A percentile compares a stretch with the other conserved stretches of the same genome.
Conservation (phyloP, 2,329 filamentous ascomycete species). For the Beauveria medogensis region DNA sequence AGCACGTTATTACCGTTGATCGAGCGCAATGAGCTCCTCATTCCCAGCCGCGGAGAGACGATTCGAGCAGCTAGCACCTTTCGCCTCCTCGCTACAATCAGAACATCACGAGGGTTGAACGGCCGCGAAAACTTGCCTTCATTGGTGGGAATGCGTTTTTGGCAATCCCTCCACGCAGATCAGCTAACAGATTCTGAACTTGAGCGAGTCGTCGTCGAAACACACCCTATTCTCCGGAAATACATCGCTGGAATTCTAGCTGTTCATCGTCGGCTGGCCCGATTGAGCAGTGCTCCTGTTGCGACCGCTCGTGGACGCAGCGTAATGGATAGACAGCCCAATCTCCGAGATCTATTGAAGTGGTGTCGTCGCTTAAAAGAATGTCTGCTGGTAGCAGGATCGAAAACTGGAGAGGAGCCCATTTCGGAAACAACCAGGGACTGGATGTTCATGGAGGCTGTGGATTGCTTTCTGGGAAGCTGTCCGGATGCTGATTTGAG, state of each 20-base stretch:
- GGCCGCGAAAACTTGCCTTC: conserved; percentile 60
- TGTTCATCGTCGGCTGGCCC: conserved; percentile 48
- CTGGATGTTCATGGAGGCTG: conserved; percentile 85
- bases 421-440: conserved; percentile 66
- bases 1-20: conserved; percentile 88
- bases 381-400: conserved; percentile 53
- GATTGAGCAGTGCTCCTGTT: conserved; percentile 38
- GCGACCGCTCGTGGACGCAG: conserved; percentile 30
- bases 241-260: conserved; percentile 51
- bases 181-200: conserved; percentile 63
- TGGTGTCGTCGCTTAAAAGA: conserved; percentile 74
- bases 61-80: conserved; percentile 80
- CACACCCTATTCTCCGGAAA: conserved; percentile 61
- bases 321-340: conserved; percentile 47
- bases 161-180: conserved; percentile 67
- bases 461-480: conserved; percentile 86
- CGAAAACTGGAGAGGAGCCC: conserved; percentile 59
- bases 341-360: conserved; percentile 76
- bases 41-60: conserved; percentile 80
- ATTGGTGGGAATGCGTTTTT: conserved; percentile 78
- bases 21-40: conserved; percentile 81
- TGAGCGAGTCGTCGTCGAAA: conserved; percentile 60
- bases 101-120: conserved; percentile 63
- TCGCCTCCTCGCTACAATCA: conserved; percentile 83
- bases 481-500: conserved; percentile 59